Conservation (phyloP, 495 filamentous ascomycete species). For the Penicillium bovifimosum region DNA sequence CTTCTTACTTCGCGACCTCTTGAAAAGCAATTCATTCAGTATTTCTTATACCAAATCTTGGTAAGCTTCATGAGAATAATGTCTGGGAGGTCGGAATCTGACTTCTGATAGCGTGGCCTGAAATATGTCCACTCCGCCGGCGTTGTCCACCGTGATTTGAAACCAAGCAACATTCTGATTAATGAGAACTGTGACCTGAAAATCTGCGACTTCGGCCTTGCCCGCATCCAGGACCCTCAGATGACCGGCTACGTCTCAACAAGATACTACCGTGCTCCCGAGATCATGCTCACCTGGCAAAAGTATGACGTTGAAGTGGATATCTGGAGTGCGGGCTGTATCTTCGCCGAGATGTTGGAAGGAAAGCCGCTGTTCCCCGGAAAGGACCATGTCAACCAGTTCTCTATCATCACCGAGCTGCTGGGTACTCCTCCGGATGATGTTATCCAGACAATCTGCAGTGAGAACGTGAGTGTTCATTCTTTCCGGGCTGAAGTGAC, state of each 20-base stretch:
- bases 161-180: constrained; percentile 97
- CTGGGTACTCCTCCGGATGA: constrained; percentile 97
- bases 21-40: constrained; percentile 99
- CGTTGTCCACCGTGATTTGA: constrained; percentile 94
- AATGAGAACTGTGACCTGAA: constrained; percentile 99
- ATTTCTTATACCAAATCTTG: constrained; percentile 98
- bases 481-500: neutral
- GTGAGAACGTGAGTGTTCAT: constrained; percentile 75
- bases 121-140: constrained; percentile 99
- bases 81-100: constrained; percentile 82
- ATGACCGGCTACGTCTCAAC: constrained; percentile 99
- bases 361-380: constrained; percentile 97
- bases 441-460: constrained; percentile 97
- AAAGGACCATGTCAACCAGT: constrained; percentile 99
- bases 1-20: constrained; percentile 91
- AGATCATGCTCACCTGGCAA: constrained; percentile 99
- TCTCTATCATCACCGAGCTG: constrained; percentile 98
- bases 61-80: constrained; percentile 38
- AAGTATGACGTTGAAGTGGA: constrained; percentile 99
- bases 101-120: constrained; percentile 74
- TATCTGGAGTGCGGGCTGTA: constrained; percentile 98
- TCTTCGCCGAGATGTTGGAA: constrained; percentile 98
- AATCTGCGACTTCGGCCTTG: constrained; percentile 97
- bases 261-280: constrained; percentile 94
- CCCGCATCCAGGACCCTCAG: constrained; percentile 98